Base-by-base conservation (phyloP, 2,329 filamentous ascomycete genomes). In the Fusarium sterilihyphosum region DNA sequence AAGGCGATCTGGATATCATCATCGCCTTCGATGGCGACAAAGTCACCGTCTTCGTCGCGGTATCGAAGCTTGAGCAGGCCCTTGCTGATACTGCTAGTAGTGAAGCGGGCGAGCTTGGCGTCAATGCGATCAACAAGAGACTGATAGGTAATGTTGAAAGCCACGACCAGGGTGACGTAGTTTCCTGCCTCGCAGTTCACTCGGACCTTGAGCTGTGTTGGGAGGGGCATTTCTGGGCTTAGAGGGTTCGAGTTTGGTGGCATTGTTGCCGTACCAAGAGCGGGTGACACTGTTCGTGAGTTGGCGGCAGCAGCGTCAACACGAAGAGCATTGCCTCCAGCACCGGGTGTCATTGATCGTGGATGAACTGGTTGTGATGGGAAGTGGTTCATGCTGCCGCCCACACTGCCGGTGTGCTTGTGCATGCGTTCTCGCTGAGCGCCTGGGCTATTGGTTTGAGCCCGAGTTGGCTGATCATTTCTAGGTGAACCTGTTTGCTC, bases 1-100 rank as follows among this genome's bases (percentile, higher is more conserved):
- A 99, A 98, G 9, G 96, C 96, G 77, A 96, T 95, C 79, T 97
- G 94, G 49, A 99, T 96, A 76, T 98, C 96, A 78, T 99, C 96
- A 79, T 99, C 96, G 70, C 93, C 96, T 81, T 96, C 93, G 62
- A 99, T 98, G 59, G 92, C 95, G 70, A 99, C 94, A 80, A 92
- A 96, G 79, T 98, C 96, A 56, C 94, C 94, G 75, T 99, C 96
- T 79, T 95, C 93, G 80, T 99, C 96, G 59, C 92, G 90, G 83
- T 98, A 99, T 71, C 95, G 93, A 64, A 99, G 86, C 83, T 95
- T 94, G 77, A 98, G 90, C 75, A 92, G 92, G 71, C 94, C 93
- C 79, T 91, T 92, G 77, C 92, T 92, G 79, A 98, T 95, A 61
- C 93, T 95, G 80, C 94, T 93, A 77, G 89, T 92, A 26, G 94